Evolutionary conservation across 2,329 filamentous ascomycete genomes (phyloP), one percentile per base, ranked within the genome.

Genomic region (Fusarium foetens): DNA sequence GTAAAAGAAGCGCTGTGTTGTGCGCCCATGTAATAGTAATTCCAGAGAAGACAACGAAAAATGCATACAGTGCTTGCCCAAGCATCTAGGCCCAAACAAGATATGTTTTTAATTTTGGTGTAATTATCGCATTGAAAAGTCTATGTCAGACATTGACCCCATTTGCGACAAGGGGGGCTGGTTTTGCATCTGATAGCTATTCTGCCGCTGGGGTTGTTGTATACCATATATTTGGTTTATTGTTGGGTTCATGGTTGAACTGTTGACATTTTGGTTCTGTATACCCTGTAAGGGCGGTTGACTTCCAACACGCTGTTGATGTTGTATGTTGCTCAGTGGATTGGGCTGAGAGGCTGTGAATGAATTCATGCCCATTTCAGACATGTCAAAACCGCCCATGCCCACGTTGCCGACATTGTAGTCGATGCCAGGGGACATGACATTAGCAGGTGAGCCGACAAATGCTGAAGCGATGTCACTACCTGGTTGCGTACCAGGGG

Each of bases 291-390:
- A 71, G 25, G 77, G 76, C 27, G 81, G 79, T 46, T 83, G 79
- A 39, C 75, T 80, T 35, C 78, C 70, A 4, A 79, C 59, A 21
- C 76, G 78, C 35, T 76, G 78, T 17, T 78, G 78, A 25, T 76
- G 63, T 31, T 67, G 78, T 14, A 79, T 64, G 10, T 70, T 64
- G 54, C 69, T 68, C 29, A 77, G 74, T 12, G 63, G 54, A 23
- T 58, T 77, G 12, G 76, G 25, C n/a, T 74, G 75, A 36, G 68
- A 48, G 8, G 71, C 78, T 35, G 83, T 81, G 58, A 88, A 80
- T 2, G 85, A 84, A 39, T 82, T 87, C 82, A 89, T 86, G 42
- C 87, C 83, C 78, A 89, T 86, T 12, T 89, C 87, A 3, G 85
- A 80, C 69, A 89, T 86, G 55, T 71, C 72, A 33, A 85, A 89